These are phyloP conservation scores for Fusarium sp. DNA, from an alignment of 2,329 filamentous ascomycete species.

Conservation along the genomic window DNA sequence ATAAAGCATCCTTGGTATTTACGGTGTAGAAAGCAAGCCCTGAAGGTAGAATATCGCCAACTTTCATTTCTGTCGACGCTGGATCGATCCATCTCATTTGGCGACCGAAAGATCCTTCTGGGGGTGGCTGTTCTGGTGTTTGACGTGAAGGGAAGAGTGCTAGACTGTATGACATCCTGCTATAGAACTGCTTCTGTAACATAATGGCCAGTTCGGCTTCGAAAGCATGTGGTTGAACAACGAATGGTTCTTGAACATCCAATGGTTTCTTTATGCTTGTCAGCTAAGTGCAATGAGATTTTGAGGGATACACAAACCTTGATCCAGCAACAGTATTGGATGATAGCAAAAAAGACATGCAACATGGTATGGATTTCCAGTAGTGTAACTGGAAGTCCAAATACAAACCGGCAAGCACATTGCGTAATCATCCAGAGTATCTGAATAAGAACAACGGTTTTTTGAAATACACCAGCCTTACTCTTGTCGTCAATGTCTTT, in stretches of 20 bases:
- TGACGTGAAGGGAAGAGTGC: not conserved
- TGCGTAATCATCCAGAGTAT: not conserved
- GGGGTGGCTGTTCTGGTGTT: rapidly evolving
- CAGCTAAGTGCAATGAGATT: not conserved
- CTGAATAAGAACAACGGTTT: not conserved
- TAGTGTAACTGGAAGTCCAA: not conserved
- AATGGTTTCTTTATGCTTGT: not conserved
- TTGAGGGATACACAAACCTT: rapidly evolving
- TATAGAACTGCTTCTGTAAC: not conserved
- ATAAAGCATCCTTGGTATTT: rapidly evolving
- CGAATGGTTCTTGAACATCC: not conserved
- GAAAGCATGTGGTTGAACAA: not conserved
- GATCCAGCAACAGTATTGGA: not conserved
- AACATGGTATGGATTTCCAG: not conserved
- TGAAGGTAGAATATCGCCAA: not conserved
- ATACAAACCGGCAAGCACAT: not conserved
- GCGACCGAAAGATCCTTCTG: not conserved
- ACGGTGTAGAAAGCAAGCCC: not conserved
- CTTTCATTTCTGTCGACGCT: rapidly evolving
- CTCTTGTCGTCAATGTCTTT: not conserved
- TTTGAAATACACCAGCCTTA: not conserved
- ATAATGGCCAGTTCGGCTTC: not conserved
- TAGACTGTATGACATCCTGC: not conserved
- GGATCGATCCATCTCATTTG: not conserved
- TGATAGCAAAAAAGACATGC: not conserved